phyloP scores from a whole-genome alignment of 208 protist genomes.

The Acanthamoeba castellanii region DNA sequence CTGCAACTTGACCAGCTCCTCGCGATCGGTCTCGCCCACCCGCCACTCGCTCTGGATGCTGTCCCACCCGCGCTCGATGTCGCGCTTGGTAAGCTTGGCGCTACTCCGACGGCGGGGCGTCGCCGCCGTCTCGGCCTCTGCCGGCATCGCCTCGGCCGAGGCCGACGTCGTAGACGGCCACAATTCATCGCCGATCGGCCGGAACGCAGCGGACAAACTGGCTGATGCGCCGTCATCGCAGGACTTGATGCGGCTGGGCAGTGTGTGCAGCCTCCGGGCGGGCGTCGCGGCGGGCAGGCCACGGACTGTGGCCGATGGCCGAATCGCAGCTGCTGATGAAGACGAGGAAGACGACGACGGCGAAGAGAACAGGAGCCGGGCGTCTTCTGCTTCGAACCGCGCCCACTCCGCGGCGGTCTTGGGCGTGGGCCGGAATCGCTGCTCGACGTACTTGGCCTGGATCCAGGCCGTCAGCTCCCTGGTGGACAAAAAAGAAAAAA shows the following conservation, averaged over 20 bases:
- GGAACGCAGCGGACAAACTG: background rate
- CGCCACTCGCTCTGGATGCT: conserved; percentile 42
- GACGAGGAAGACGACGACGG: background rate
- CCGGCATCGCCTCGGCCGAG: background rate
- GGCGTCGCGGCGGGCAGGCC: background rate
- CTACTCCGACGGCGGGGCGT: background rate
- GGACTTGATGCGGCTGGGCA: background rate
- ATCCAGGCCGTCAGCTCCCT: conserved; percentile 51
- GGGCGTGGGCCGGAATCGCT: conserved; percentile 34
- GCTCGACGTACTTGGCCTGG: conserved; percentile 50
- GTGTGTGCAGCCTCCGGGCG: background rate
- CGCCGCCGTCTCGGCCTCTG: background rate
- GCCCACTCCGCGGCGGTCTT: conserved; percentile 2
- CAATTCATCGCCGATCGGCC: background rate
- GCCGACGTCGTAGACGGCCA: background rate
- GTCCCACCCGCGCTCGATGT: conserved; percentile 44
- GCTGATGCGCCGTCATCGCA: background rate
- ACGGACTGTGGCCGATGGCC: background rate
- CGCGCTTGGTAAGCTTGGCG: conserved; percentile 38
- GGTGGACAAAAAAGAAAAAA: background rate
- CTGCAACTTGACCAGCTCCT: conserved; percentile 26
- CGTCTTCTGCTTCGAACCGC: background rate
- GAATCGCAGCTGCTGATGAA: background rate
- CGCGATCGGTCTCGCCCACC: background rate
- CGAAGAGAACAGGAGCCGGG: background rate